Base-by-base conservation (phyloP, 352 stramenopile species). In the Globisporangium ultimum region DNA sequence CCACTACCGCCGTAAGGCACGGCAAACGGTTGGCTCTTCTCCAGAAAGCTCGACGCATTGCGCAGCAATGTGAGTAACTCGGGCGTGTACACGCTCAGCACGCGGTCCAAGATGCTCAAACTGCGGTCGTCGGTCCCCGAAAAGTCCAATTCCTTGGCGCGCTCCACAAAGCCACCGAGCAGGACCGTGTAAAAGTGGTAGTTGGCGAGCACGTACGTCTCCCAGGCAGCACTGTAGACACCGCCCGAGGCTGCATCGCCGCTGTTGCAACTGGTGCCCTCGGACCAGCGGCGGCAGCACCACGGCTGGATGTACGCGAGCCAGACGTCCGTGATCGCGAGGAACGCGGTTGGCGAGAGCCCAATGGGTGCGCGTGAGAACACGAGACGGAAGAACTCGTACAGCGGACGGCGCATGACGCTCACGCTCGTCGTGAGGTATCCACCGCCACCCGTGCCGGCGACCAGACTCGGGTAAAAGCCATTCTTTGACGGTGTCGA, bases 151-250 rank as follows among this genome's bases (percentile, higher is more conserved):
- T 95, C 87, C 55, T 89, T 92, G 12, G 84, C 81, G 9, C 83
- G 78, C 61, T 91, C 78, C 46, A 93, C 74, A 70, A 95, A 94
- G 9, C 68, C 76, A 15, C 87, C 87, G 3, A 95, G 59, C 7
- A 95, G 67, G 20, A 77, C 84, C 53, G 87, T 92, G 65, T 95
- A 95, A 54, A 94, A 95, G 59, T 94, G 84, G 57, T 93, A 93
- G 67, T 95, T 95, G 53, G 87, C 87, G 42, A 95, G 61, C 18
- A 95, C 83, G 53, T 85, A 95, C 28, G 75, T 87, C 60, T 89
- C 79, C 80, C 84, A 95, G 14, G 57, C 72, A 0, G 76, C 49
- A 10, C 81, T 78, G 62, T 91, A 95, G 43, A 58, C 69, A 18
- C 52, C 55, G 11, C 66, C 41, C 6, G 48, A 22, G 1, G 57